Percentiles rank a stretch among this genome's conserved stretches.
phyloP scores from a whole-genome alignment of 2,329 filamentous ascomycete species.

The Catunica adiposa region DNA sequence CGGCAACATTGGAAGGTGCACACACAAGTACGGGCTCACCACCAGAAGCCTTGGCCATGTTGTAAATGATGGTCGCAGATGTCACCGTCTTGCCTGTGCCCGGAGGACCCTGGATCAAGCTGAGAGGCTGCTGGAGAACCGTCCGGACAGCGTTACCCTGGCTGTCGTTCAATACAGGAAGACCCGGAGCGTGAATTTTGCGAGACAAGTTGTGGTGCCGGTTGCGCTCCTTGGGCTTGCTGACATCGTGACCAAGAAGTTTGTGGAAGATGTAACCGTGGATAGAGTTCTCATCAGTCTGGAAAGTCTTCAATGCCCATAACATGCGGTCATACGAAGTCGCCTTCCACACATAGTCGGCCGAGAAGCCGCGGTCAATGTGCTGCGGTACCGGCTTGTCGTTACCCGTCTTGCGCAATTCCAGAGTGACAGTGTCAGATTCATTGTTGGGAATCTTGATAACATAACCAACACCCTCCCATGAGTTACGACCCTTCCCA shows the following conservation, averaged over 20 bases:
- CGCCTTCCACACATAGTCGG: slow-evolving; percentile 98
- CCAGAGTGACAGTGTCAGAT: slow-evolving; percentile 91
- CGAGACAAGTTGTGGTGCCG: slow-evolving; percentile 62
- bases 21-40: slow-evolving; percentile 81
- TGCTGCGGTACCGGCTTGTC: slow-evolving; percentile 94
- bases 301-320: slow-evolving; percentile 97
- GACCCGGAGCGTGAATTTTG: slow-evolving; percentile 87
- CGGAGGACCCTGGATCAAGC: slow-evolving; percentile 89
- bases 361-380: slow-evolving; percentile 93
- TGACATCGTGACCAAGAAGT: slow-evolving; percentile 85
- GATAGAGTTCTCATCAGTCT: slow-evolving; percentile 93
- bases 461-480: slow-evolving; percentile 97
- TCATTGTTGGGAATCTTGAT: slow-evolving; percentile 99
- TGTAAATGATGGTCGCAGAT: slow-evolving; percentile 96
- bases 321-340: slow-evolving; percentile 99
- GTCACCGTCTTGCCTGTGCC: slow-evolving; percentile 98
- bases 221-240: slow-evolving; percentile 65
- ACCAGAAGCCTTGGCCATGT: slow-evolving; percentile 85
- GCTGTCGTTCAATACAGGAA: slow-evolving; percentile 88
- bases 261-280: slow-evolving; percentile 98
- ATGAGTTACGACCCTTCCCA: slow-evolving; percentile 75
- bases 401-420: slow-evolving; percentile 83
- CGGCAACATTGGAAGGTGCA: slow-evolving; percentile 93
- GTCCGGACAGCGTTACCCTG: slow-evolving; percentile 95
- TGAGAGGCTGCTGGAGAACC: slow-evolving; percentile 82